Percentiles rank a stretch among this genome's conserved stretches.
Evolutionary conservation across 2,329 filamentous ascomycete genomes (phyloP).

Genomic region (Cryphonectria radicalis): DNA sequence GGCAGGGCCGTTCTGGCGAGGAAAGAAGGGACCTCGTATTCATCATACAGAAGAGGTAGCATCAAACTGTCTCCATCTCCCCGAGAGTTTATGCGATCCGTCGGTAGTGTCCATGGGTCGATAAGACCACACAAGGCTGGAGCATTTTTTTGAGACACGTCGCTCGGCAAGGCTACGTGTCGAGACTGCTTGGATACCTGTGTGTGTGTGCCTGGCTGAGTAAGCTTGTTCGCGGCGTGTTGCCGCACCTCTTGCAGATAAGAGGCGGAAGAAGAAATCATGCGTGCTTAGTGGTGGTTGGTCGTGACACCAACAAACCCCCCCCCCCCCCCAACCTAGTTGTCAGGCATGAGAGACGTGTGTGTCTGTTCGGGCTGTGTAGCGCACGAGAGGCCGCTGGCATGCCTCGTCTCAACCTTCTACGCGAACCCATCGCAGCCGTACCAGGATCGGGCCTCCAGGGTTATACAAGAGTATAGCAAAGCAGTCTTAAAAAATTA

Average conservation of each 20-base stretch:
- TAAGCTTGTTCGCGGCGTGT: neutral
- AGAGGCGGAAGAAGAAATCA: neutral
- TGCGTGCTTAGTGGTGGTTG: slow-evolving; percentile 1
- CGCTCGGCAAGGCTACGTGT: neutral
- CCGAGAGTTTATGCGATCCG: too few species aligned
- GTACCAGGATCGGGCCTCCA: slow-evolving; percentile 22
- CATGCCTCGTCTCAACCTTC: neutral
- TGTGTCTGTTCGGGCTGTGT: neutral
- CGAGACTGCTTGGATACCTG: neutral
- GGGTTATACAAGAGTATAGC: slow-evolving; percentile 38
- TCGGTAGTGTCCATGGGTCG: too few species aligned
- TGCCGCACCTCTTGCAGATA: neutral
- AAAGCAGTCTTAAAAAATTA: slow-evolving; percentile 29
- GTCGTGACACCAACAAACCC: neutral
- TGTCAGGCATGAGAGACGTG: neutral
- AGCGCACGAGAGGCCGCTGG: neutral
- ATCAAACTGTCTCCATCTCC: too few species aligned
- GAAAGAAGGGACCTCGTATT: too few species aligned
- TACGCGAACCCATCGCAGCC: neutral
- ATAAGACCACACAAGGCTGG: neutral
- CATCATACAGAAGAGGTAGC: too few species aligned
- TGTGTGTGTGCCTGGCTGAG: neutral
- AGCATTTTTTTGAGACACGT: neutral
- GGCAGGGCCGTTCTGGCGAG: too few species aligned
- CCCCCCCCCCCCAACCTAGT: neutral